Evolutionary conservation across 805 yeast species (phyloP), one percentile per base, ranked within the genome.

Genomic region (Starmerella sp.): DNA sequence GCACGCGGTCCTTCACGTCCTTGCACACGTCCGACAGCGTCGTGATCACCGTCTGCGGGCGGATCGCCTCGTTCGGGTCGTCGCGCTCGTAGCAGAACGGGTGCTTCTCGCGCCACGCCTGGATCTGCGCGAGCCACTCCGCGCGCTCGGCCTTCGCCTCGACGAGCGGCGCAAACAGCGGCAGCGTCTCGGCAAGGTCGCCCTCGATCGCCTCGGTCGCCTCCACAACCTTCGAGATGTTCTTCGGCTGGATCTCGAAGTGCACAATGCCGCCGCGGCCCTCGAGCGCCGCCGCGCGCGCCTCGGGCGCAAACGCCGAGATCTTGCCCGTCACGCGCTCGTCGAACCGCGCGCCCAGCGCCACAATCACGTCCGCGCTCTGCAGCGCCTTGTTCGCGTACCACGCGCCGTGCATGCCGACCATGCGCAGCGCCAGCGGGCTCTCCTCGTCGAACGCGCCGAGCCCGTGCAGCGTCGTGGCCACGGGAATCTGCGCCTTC

Each of bases 331-430:
- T 93, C 64, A 93, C 98, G 77, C 98, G 90, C 75, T 93, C 98
- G 73, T 93, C 98, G 66, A 93, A 93, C 70, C 98, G 81, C 38
- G 97, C 96, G 68, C 98, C 98, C 45, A 93, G 76, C 15, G 97
- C 97, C 59, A 93, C 73, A 67, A 93, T 87, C 65, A 90, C 75
- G 72, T 93, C 98, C 42, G 97, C 96, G 57, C 81, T 77, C 75
- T 93, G 98, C 63, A 93, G 84, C 52, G 97, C 95, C 66, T 85
- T 69, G 77, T 93, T 93, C 63, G 98, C 98, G 64, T 89, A 88
- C 51, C 89, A 96, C 58, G 83, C 78, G 61, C 98, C 98, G 72
- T 93, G 98, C 98, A 93, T 93, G 65, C 98, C 98, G 62, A 93
- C 79, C 95, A 93, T 88, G 71, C 91, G 96, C 62, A 93, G 73